A percentile compares a stretch with the other conserved stretches of the same genome.
These are phyloP conservation scores for Circinella minor DNA, from an alignment of 371 early-diverging fungal species.

Conservation along the genomic window DNA sequence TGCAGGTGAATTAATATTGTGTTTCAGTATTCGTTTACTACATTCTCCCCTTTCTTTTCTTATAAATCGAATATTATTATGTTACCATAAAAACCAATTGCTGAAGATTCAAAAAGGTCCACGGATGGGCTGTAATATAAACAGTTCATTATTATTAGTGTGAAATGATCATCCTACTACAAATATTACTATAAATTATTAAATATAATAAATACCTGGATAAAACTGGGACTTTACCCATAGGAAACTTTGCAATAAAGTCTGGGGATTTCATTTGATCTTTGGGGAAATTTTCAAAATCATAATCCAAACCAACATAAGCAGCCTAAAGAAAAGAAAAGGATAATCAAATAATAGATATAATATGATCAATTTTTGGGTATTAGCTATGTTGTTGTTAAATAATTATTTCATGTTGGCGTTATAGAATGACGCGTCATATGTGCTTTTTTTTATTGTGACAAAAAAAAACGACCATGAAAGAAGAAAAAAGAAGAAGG, in stretches of 20 bases:
- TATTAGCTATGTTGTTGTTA: too few relatives aligned
- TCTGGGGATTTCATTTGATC: slow-evolving; percentile 64
- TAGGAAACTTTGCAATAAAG: slow-evolving; percentile 84
- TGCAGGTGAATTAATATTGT: too few relatives aligned
- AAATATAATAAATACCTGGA: slow-evolving; percentile 60
- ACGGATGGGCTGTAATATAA: slow-evolving; percentile 23
- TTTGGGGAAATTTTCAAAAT: slow-evolving; percentile 51
- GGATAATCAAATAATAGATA: too few relatives aligned
- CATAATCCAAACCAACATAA: slow-evolving; percentile 73
- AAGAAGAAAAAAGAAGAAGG: not conserved
- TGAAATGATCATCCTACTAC: not conserved
- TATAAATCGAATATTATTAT: too few relatives aligned
- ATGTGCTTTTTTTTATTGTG: too few relatives aligned
- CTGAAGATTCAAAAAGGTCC: slow-evolving; percentile 79
- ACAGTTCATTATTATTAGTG: too few relatives aligned
- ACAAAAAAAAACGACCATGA: too few relatives aligned
- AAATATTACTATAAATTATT: not conserved
- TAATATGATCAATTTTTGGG: too few relatives aligned
- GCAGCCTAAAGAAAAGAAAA: slow-evolving; percentile 43
- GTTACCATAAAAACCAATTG: slow-evolving; percentile 83
- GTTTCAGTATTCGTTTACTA: too few relatives aligned
- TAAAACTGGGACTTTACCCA: slow-evolving; percentile 83
- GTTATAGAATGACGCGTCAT: too few relatives aligned
- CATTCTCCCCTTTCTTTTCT: too few relatives aligned
- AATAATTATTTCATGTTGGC: too few relatives aligned